A percentile compares a stretch with the other conserved stretches of the same genome.
These are phyloP conservation scores for Aspergillus uvarum DNA, from an alignment of 2,329 filamentous ascomycete species.

Conservation along the genomic window DNA sequence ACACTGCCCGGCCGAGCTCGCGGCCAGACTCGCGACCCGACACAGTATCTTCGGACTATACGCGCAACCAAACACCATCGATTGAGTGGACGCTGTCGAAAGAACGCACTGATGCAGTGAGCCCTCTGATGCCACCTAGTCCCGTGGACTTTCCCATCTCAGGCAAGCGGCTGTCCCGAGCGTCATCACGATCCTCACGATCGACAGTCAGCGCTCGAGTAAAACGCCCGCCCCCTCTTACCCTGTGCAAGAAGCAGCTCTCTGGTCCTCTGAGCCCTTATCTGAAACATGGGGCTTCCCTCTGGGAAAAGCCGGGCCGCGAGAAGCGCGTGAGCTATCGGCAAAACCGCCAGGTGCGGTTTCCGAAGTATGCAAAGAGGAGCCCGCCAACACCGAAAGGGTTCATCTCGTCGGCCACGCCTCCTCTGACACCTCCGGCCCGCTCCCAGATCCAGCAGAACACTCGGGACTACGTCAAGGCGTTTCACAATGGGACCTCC, in stretches of 20 bases:
- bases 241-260: constrained; percentile 24
- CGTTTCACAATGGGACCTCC: constrained; percentile 27
- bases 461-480: constrained; percentile 26
- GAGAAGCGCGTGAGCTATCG: constrained; percentile 24
- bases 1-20: constrained; percentile 14
- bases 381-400: constrained; percentile 5
- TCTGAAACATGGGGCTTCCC: constrained; percentile 37
- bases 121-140: constrained; percentile 5
- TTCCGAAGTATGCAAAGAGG: constrained; percentile 18
- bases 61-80: constrained; percentile 5
- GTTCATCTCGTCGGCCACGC: constrained; percentile 12
- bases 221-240: constrained; percentile 5
- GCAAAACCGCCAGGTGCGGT: constrained; percentile 22
- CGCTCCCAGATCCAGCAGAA: constrained; percentile 26
- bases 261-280: constrained; percentile 38
- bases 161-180: constrained; percentile 14
- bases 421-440: constrained; percentile 20
- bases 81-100: constrained; percentile 17
- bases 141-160: constrained; percentile 8
- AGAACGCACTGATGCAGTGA: constrained; percentile 10
- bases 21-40: constrained; percentile 14
- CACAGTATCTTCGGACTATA: constrained; percentile 15
- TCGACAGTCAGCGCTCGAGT: constrained; percentile 16
- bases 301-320: constrained; percentile 34
- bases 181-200: constrained; percentile 15